Base-by-base conservation (phyloP, 83 land plant genomes). In the Picea engelmannii region DNA sequence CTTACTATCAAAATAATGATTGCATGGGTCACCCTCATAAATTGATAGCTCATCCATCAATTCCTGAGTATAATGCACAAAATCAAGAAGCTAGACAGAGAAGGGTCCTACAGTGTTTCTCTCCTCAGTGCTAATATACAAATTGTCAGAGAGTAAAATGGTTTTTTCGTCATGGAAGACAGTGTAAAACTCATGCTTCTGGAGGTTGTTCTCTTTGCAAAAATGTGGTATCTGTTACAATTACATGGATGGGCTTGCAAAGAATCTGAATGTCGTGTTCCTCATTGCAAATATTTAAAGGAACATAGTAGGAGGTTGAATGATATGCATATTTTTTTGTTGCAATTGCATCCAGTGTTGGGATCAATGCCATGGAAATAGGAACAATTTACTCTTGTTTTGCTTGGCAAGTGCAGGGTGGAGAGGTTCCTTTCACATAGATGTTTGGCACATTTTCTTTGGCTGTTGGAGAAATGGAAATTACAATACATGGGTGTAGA, bases 51-150 rank as follows among this genome's bases (percentile, higher is more conserved):
- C 88, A 86, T 66, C 87, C 87, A 47, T 90, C 95, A n/a, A 79
- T 25, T 4, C 83, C 90, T 60, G 99, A 95, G 10, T 92, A 90
- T 20, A 91, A 94, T 91, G 98, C 99, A 35, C 98, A 95, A 79
- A 98, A 91, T 70, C 90, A 92, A 82, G 98, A 97, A 88, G 97
- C 98, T 49, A 83, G 98, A 66, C n/a, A n/a, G n/a, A n/a, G n/a
- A n/a, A n/a, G n/a, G n/a, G n/a, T n/a, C n/a, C n/a, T n/a, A n/a
- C 80, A 83, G 71, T 92, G 94, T 63, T 27, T 88, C 27, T 18
- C n/a, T 59, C 42, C 79, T 31, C 69, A 84, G 21, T 92, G 94
- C 76, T 78, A 79, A 40, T 91, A 92, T 81, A 92, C 88, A 16
- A 86, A 88, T 25, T 92, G 94, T 82, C 89, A 84, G 12, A 81